Conservation (phyloP, 2,329 filamentous ascomycete species). For the Aureobasidium sp. region DNA sequence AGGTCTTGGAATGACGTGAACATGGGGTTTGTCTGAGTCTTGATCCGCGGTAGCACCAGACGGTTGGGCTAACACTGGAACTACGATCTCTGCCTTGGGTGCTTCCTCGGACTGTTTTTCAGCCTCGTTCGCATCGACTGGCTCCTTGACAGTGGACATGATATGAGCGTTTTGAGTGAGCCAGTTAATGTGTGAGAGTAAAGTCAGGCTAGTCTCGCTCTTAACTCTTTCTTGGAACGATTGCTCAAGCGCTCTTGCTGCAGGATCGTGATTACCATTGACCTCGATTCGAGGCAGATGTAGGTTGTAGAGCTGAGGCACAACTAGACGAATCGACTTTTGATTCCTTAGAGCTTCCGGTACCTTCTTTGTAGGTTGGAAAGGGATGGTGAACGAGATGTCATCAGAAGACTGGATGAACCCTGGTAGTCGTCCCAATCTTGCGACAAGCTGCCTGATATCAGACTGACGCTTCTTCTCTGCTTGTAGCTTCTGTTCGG, state of each 20-base stretch:
- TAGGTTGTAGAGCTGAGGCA: conserved; percentile 64
- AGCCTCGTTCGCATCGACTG: background rate
- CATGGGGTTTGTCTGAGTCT: conserved; percentile 47
- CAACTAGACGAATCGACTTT: conserved; percentile 56
- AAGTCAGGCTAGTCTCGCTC: conserved; percentile 49
- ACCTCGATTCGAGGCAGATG: conserved; percentile 60
- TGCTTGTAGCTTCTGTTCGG: conserved; percentile 53
- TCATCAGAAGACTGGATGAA: conserved; percentile 65
- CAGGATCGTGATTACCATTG: conserved; percentile 51
- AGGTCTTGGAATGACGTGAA: conserved; percentile 64
- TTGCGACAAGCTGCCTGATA: conserved; percentile 63
- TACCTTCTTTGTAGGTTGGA: conserved; percentile 57
- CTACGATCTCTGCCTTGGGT: background rate
- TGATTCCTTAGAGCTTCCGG: conserved; percentile 53
- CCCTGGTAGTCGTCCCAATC: conserved; percentile 57
- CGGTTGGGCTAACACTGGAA: background rate
- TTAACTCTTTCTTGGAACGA: conserved; percentile 53
- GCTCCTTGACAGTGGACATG: conserved; percentile 42
- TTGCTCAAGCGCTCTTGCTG: conserved; percentile 55
- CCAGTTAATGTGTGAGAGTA: conserved; percentile 69
- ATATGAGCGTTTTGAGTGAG: conserved; percentile 61
- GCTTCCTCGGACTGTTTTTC: background rate
- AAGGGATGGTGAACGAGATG: conserved; percentile 58
- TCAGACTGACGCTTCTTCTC: conserved; percentile 56
- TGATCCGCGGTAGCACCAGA: conserved; percentile 8